phyloP scores from a whole-genome alignment of 2,329 filamentous ascomycete species.

The Bisporella sp. region DNA sequence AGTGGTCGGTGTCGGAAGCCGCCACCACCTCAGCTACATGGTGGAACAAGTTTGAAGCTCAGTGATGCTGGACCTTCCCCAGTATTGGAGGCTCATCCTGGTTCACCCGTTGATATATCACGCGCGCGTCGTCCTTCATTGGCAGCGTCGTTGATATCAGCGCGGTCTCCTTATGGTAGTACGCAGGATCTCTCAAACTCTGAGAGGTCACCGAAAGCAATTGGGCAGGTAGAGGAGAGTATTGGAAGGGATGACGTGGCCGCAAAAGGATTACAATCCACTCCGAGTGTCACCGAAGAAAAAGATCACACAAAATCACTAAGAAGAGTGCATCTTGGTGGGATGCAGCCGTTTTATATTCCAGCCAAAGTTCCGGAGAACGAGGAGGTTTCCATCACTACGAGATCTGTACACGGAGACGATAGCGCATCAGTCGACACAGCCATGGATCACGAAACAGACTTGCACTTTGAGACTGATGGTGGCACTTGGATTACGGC shows the following conservation, averaged over 20 bases:
- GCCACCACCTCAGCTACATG: slow-evolving; percentile 16
- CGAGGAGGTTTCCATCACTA: slow-evolving; percentile 13
- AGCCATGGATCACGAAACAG: slow-evolving; percentile 17
- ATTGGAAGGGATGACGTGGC: slow-evolving; percentile 25
- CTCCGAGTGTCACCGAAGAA: slow-evolving; percentile 6
- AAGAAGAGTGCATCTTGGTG: slow-evolving; percentile 12
- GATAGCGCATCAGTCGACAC: slow-evolving; percentile 16
- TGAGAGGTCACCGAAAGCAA: slow-evolving; percentile 15
- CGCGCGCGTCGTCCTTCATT: slow-evolving; percentile 20
- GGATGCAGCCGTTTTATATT: slow-evolving; percentile 19
- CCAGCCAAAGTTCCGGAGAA: slow-evolving; percentile 24
- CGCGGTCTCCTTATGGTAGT: slow-evolving; percentile 18
- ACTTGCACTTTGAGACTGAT: slow-evolving; percentile 22
- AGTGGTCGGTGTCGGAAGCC: slow-evolving; percentile 4
- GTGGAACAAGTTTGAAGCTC: slow-evolving; percentile 23
- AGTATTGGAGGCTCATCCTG: slow-evolving; percentile 25
- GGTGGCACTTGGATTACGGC: slow-evolving; percentile 23
- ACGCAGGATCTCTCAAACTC: slow-evolving; percentile 17
- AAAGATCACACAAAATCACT: slow-evolving; percentile 6
- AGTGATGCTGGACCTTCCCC: slow-evolving; percentile 22
- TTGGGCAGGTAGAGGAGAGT: slow-evolving; percentile 19
- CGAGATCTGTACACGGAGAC: slow-evolving; percentile 3
- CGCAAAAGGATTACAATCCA: slow-evolving; percentile 19
- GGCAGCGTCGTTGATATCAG: slow-evolving; percentile 15
- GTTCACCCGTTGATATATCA: slow-evolving; percentile 24